Evolutionary conservation across 345 rosid species (phyloP).

Genomic region (Moringa oleifera): DNA sequence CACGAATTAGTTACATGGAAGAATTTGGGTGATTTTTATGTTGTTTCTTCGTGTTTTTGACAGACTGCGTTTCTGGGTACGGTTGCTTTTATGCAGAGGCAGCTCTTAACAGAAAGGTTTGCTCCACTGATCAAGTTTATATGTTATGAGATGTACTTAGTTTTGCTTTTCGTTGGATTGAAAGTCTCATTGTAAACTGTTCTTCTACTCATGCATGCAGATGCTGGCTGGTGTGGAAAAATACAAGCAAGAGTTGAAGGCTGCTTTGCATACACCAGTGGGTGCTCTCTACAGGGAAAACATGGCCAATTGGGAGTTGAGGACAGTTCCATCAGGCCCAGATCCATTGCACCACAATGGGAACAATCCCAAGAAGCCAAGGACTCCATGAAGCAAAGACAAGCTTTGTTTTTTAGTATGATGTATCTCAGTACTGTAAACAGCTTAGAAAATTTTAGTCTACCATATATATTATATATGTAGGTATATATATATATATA

Average conservation of each 20-base stretch:
- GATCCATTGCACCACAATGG: slow-evolving; percentile 85
- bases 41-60: not conserved
- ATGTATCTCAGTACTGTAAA: too few relatives aligned
- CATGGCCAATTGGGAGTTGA: slow-evolving; percentile 31
- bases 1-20: too few relatives aligned
- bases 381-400: slow-evolving; percentile 25
- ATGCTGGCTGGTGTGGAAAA: slow-evolving; percentile 12
- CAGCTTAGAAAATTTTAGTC: too few relatives aligned
- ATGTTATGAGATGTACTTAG: not conserved
- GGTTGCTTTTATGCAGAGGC: slow-evolving; percentile 13
- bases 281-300: slow-evolving; percentile 8
- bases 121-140: not conserved
- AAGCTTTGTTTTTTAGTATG: too few relatives aligned
- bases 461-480: too few relatives aligned
- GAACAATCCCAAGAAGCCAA: slow-evolving; percentile 55
- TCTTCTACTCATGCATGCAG: slow-evolving; percentile 17
- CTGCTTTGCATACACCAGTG: not conserved
- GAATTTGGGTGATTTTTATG: too few relatives aligned
- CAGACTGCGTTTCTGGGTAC: slow-evolving; percentile 22
- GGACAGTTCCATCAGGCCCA: slow-evolving; percentile 76
- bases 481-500: too few relatives aligned
- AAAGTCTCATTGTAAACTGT: not conserved
- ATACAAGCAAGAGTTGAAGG: slow-evolving; percentile 9
- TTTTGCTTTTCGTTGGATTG: not conserved
- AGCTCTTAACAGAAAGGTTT: slow-evolving; percentile 31